Percentiles rank a stretch among this genome's conserved stretches.
Evolutionary conservation across 1,284 basidiomycete species (phyloP).

Genomic region (Tylopilus sp.): DNA sequence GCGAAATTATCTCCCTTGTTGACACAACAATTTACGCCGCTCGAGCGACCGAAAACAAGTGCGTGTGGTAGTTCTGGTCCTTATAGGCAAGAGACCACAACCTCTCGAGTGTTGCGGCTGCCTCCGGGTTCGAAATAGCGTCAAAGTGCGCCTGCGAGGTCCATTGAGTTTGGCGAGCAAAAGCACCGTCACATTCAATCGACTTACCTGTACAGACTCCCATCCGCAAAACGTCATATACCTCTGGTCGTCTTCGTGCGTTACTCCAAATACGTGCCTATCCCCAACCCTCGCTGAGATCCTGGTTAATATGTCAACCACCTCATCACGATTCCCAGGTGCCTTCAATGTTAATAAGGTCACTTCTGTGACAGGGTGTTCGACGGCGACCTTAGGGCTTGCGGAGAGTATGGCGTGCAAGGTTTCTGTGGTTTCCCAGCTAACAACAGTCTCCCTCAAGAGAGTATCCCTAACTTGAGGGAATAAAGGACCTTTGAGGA

Average conservation of each 20-base stretch:
- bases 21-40: too few relatives aligned
- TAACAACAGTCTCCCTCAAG: neutral
- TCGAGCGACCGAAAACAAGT: slow-evolving; percentile 10
- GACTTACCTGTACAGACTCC: slow-evolving; percentile 34
- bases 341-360: slow-evolving; percentile 30
- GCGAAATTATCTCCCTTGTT: neutral
- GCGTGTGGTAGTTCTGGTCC: slow-evolving; percentile 21
- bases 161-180: neutral
- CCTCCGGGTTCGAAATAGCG: neutral
- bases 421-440: slow-evolving; percentile 17
- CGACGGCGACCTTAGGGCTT: slow-evolving; percentile 16
- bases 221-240: slow-evolving; percentile 34
- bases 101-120: neutral
- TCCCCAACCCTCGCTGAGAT: slow-evolving; percentile 22
- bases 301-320: slow-evolving; percentile 25
- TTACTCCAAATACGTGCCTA: slow-evolving; percentile 33
- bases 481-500: slow-evolving; percentile 10
- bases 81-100: slow-evolving; percentile 22
- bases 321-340: slow-evolving; percentile 29
- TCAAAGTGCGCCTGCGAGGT: neutral
- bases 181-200: neutral
- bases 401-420: slow-evolving; percentile 36
- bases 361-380: neutral
- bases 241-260: slow-evolving; percentile 36
- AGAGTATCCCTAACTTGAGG: neutral